Percentiles rank a stretch among this genome's conserved stretches.
These are phyloP conservation scores for Pharnaceum exiguum DNA, from an alignment of 148 eudicot species.

Conservation along the genomic window DNA sequence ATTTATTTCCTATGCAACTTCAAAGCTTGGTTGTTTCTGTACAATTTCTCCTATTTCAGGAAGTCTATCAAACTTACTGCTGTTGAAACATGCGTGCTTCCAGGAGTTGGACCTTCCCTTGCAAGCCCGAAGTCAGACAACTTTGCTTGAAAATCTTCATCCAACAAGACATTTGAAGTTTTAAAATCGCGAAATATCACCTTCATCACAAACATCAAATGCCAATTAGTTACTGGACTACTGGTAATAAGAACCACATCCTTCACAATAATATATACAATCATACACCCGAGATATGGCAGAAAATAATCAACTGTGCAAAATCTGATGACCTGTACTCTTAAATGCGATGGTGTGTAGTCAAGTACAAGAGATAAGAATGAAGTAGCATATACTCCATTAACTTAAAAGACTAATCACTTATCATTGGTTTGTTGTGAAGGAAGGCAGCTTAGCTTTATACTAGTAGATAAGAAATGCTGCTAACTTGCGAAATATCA, in stretches of 20 bases:
- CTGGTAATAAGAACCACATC: neutral
- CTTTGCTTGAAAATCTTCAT: conserved; percentile 65
- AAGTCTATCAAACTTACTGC: conserved; percentile 39
- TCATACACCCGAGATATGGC: too few relatives aligned
- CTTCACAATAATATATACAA: too few relatives aligned
- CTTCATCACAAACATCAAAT: conserved; percentile 28
- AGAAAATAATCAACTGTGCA: too few relatives aligned
- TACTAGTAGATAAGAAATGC: neutral
- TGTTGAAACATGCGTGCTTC: conserved; percentile 79
- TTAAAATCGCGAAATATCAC: conserved; percentile 90
- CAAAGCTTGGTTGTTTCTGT: too few relatives aligned
- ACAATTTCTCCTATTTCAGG: neutral
- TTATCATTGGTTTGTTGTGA: too few relatives aligned
- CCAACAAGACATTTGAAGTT: conserved; percentile 75
- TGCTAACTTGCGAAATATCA: neutral
- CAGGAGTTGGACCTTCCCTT: conserved; percentile 80
- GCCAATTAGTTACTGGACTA: neutral
- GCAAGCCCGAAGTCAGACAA: conserved; percentile 92
- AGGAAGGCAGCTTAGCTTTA: conserved; percentile 1
- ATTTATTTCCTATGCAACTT: too few relatives aligned
- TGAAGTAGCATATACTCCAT: too few relatives aligned
- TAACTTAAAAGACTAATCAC: too few relatives aligned
- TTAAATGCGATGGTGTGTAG: too few relatives aligned
- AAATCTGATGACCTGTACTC: too few relatives aligned
- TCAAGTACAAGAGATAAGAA: too few relatives aligned